These are phyloP conservation scores for Bothriochloa decipiens DNA, from an alignment of 176 grass and related monocot species.

Conservation along the genomic window DNA sequence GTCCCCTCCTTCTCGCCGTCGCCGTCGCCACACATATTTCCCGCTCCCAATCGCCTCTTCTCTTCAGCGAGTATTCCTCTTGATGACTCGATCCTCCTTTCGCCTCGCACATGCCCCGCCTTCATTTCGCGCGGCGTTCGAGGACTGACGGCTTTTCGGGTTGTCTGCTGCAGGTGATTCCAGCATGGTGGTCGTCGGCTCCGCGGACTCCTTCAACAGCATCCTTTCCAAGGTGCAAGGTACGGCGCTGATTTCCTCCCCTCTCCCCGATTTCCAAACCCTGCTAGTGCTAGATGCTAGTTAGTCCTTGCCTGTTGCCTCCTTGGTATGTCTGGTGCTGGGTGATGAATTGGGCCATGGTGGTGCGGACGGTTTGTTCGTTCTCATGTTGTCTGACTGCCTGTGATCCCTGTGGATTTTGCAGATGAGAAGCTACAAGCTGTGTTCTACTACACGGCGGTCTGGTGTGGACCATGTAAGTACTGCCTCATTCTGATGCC, in stretches of 20 bases:
- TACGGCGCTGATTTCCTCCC: constrained; percentile 11
- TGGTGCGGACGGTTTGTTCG: neutral
- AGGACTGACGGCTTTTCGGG: neutral
- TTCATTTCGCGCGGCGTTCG: neutral
- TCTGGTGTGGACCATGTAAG: constrained; percentile 68
- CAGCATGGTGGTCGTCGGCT: constrained; percentile 38
- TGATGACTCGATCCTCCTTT: neutral
- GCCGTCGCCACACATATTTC: neutral
- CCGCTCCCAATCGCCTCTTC: constrained; percentile 38
- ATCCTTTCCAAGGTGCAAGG: constrained; percentile 56
- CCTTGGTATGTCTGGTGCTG: neutral
- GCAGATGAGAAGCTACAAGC: constrained; percentile 59
- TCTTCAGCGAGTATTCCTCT: constrained; percentile 26
- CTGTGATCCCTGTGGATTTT: neutral
- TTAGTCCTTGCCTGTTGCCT: neutral
- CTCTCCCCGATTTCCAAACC: neutral
- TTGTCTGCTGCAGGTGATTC: constrained; percentile 30
- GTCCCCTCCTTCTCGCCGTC: neutral
- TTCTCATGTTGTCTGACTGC: neutral
- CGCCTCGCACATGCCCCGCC: neutral
- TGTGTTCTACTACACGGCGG: constrained; percentile 69
- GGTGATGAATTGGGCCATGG: neutral
- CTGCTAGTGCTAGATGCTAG: neutral
- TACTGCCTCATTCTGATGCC: neutral
- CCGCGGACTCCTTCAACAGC: constrained; percentile 39